Percentiles rank a stretch among this genome's conserved stretches.
phyloP scores from a whole-genome alignment of 345 rosid species.

The Salix udensis region DNA sequence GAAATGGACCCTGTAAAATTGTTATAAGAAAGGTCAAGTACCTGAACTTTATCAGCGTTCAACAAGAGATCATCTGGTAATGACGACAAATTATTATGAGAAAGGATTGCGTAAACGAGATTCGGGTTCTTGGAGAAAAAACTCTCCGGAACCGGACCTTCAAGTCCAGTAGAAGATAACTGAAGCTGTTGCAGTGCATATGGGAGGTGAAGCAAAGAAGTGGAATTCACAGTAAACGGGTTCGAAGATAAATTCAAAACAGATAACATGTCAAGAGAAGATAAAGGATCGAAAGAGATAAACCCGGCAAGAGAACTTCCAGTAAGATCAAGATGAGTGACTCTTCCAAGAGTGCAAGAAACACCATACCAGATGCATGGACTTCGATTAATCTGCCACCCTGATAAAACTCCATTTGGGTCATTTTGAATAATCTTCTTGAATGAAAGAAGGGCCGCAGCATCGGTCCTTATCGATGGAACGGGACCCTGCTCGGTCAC shows the following conservation, averaged over 20 bases:
- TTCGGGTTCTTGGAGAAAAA: conserved; percentile 55
- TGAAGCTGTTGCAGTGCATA: conserved; percentile 57
- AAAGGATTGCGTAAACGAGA: conserved; percentile 50
- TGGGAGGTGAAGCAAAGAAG: conserved; percentile 76
- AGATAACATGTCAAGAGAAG: conserved; percentile 57
- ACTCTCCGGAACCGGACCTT: conserved; percentile 57
- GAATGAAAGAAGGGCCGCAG: conserved; percentile 60
- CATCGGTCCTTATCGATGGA: conserved; percentile 64
- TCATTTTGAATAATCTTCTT: conserved; percentile 61
- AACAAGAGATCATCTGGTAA: conserved; percentile 56
- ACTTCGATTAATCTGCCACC: conserved; percentile 47
- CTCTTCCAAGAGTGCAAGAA: conserved; percentile 63
- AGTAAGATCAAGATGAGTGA: conserved; percentile 63
- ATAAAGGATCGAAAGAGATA: conserved; percentile 53
- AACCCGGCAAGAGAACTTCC: conserved; percentile 52
- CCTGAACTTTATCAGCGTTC: conserved; percentile 53
- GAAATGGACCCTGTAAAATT: conserved; percentile 81
- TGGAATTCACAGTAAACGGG: conserved; percentile 50
- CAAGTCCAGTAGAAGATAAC: conserved; percentile 55
- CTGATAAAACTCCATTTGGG: conserved; percentile 55
- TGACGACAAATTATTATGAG: conserved; percentile 58
- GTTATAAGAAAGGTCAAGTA: conserved; percentile 73
- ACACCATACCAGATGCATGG: conserved; percentile 79
- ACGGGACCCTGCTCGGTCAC: conserved; percentile 19
- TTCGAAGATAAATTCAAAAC: conserved; percentile 59